phyloP scores from a whole-genome alignment of 2,329 filamentous ascomycete species.

The Geosmithia morbida region DNA sequence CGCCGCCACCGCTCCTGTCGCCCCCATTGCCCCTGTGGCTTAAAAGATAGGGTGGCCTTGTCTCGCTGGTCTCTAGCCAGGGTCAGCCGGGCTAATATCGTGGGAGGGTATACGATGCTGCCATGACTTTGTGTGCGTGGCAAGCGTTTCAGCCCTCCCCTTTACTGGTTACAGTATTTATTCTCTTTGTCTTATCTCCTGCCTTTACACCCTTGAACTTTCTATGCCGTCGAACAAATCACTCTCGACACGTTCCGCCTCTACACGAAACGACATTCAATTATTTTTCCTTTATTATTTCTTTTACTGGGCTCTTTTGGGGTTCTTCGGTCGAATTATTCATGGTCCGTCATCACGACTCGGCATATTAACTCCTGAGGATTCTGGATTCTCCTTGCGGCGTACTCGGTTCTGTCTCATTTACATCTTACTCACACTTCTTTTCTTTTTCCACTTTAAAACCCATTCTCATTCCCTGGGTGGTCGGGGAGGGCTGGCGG shows the following conservation, averaged over 20 bases:
- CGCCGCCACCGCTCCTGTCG: slow-evolving; percentile 27
- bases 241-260: not conserved
- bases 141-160: not conserved
- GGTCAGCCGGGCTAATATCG: not conserved
- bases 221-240: not conserved
- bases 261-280: slow-evolving; percentile 2
- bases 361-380: slow-evolving; percentile 1
- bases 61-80: not conserved
- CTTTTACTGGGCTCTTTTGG: not conserved
- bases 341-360: not conserved
- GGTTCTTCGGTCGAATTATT: not conserved
- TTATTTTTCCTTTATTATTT: slow-evolving; percentile 1
- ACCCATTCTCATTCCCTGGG: not conserved
- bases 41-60: slow-evolving; percentile 8
- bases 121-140: not conserved
- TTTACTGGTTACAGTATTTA: not conserved
- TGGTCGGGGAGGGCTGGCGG: not conserved
- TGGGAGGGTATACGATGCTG: not conserved
- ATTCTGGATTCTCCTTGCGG: slow-evolving; percentile 2
- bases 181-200: not conserved
- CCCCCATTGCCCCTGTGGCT: slow-evolving; percentile 25
- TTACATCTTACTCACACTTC: slow-evolving; percentile 1
- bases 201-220: not conserved
- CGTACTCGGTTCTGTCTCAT: slow-evolving; percentile 1
- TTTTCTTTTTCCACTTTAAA: slow-evolving; percentile 2